phyloP scores from a whole-genome alignment of 352 stramenopile species.

The Globisporangium nagaii region DNA sequence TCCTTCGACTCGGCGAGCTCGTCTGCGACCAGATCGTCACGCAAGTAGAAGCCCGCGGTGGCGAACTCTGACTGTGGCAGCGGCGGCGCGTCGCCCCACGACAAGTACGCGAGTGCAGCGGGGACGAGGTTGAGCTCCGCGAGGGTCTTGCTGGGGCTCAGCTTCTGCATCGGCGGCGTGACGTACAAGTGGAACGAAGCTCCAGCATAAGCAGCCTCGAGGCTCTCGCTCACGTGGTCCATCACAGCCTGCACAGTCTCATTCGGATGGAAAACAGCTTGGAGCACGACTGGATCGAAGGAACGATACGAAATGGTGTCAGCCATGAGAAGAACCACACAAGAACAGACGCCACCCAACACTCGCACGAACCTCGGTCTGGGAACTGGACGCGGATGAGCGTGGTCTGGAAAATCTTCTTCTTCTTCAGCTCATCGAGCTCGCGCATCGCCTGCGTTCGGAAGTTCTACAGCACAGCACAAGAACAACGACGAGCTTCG shows the following conservation, averaged over 20 bases:
- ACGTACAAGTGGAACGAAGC: constrained; percentile 73
- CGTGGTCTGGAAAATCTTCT: constrained; percentile 70
- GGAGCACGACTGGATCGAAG: constrained; percentile 45
- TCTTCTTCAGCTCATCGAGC: constrained; percentile 80
- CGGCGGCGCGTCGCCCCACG: constrained; percentile 37
- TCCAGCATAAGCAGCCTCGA: constrained; percentile 22
- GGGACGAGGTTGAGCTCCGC: constrained; percentile 68
- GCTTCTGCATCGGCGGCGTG: constrained; percentile 64
- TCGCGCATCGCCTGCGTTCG: constrained; percentile 85
- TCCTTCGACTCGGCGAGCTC: constrained; percentile 39
- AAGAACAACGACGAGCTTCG: no score
- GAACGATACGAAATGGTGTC: not conserved
- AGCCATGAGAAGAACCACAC: not conserved
- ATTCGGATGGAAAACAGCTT: constrained; percentile 80
- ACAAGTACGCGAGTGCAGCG: constrained; percentile 71
- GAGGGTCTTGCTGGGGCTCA: constrained; percentile 51
- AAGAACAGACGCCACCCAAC: not conserved
- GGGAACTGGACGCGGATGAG: constrained; percentile 81
- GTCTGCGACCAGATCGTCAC: constrained; percentile 40
- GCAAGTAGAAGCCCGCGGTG: constrained; percentile 48
- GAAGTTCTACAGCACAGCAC: constrained; percentile 51
- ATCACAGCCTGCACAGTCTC: constrained; percentile 75
- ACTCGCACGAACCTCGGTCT: constrained; percentile 51
- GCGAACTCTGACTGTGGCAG: constrained; percentile 10
- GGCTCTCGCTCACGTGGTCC: constrained; percentile 46